Percentiles rank a stretch among this genome's conserved stretches.
phyloP scores from a whole-genome alignment of 2,329 filamentous ascomycete genomes.

The Emmonsiellopsis sp. region DNA sequence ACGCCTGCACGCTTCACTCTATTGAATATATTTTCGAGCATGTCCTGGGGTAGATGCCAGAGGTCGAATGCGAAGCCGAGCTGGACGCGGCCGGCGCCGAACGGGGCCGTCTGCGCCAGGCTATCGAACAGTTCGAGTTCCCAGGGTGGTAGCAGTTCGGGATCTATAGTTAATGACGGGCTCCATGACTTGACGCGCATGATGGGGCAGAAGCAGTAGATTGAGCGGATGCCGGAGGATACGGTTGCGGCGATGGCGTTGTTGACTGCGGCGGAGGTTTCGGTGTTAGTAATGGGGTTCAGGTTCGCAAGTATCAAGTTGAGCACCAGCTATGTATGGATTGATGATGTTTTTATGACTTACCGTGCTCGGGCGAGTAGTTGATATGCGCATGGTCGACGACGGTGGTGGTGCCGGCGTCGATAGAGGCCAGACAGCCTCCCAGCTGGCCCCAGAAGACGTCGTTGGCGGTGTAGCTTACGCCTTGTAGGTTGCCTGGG shows the following conservation, averaged over 20 bases:
- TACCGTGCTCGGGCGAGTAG: constrained; percentile 19
- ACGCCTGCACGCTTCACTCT: constrained; percentile 12
- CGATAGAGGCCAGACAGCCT: constrained; percentile 16
- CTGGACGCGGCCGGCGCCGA: constrained; percentile 19
- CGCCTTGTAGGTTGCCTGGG: constrained; percentile 14
- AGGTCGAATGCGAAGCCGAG: constrained; percentile 23
- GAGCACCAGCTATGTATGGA: too few relatives aligned
- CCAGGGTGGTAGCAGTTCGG: constrained; percentile 18
- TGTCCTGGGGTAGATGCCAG: constrained; percentile 17
- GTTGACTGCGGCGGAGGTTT: constrained; percentile 1
- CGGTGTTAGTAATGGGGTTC: constrained; percentile 4
- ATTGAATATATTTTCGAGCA: constrained; percentile 15
- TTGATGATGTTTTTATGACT: not conserved
- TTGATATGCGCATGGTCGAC: constrained; percentile 26
- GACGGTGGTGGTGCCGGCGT: constrained; percentile 20
- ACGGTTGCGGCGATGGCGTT: constrained; percentile 18
- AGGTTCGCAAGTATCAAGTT: not conserved
- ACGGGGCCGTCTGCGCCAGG: constrained; percentile 11
- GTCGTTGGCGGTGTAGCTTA: constrained; percentile 31
- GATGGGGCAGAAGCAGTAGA: constrained; percentile 20
- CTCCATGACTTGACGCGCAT: constrained; percentile 16
- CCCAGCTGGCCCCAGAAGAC: constrained; percentile 36
- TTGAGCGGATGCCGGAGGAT: constrained; percentile 20
- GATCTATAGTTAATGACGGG: constrained; percentile 10
- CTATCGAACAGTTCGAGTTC: constrained; percentile 15